Evolutionary conservation across 2,329 filamentous ascomycete genomes (phyloP).

Genomic region (Alternaria brassicae): DNA sequence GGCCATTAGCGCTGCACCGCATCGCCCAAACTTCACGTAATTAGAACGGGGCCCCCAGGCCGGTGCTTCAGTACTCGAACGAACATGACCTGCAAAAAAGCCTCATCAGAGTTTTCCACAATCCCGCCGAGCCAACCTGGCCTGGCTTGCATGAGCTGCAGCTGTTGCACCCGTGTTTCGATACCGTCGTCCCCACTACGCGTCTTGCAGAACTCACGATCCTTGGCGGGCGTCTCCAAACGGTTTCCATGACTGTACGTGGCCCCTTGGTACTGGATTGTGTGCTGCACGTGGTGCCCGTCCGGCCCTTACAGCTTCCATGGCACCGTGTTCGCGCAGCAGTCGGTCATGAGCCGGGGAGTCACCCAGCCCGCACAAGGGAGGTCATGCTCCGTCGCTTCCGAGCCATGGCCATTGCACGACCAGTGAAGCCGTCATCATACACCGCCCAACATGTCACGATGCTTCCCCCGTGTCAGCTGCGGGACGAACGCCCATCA

Average conservation of each 20-base stretch:
- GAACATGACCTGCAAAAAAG: conserved; percentile 29
- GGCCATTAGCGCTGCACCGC: conserved; percentile 25
- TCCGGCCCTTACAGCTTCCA: not conserved
- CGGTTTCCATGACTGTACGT: conserved; percentile 34
- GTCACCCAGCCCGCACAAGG: conserved; percentile 14
- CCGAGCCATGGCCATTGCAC: conserved; percentile 15
- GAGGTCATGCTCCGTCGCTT: conserved; percentile 25
- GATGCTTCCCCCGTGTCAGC: conserved; percentile 18
- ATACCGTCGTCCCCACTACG: conserved; percentile 7
- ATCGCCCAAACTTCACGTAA: conserved; percentile 36
- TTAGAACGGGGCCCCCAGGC: conserved; percentile 15
- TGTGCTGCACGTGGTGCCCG: conserved; percentile 35
- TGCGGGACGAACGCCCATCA: conserved; percentile 4
- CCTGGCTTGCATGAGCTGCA: conserved; percentile 7
- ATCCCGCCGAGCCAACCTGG: conserved; percentile 5
- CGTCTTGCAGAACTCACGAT: conserved; percentile 37
- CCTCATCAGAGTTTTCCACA: conserved; percentile 37
- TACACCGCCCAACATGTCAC: conserved; percentile 41
- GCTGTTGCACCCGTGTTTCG: conserved; percentile 11
- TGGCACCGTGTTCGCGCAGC: not conserved
- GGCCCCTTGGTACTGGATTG: conserved; percentile 33
- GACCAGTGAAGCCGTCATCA: conserved; percentile 17
- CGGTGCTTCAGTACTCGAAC: conserved; percentile 4
- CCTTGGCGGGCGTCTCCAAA: conserved; percentile 31
- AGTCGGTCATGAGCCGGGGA: conserved; percentile 2